A percentile compares a stretch with the other conserved stretches of the same genome.
Evolutionary conservation across 1,284 basidiomycete species (phyloP).

Genomic region (Thecaphora thlaspeos): DNA sequence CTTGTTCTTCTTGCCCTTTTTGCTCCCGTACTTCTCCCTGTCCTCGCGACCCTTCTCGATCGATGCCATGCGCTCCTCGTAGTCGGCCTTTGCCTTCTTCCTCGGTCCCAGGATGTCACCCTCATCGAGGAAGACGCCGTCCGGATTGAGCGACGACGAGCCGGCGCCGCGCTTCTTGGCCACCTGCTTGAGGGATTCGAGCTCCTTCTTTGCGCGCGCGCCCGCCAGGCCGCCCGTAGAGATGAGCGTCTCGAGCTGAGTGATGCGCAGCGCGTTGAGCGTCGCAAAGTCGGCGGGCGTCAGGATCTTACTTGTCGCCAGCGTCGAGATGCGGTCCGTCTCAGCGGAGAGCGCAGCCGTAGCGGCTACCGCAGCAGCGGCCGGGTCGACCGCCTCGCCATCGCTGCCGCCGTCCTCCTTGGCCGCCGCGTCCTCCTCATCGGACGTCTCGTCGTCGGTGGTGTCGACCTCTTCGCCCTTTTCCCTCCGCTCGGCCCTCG

Average conservation of each 20-base stretch:
- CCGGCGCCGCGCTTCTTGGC: constrained; percentile 64
- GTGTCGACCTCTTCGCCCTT: constrained; percentile 42
- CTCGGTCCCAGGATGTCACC: constrained; percentile 80
- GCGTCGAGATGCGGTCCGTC: constrained; percentile 41
- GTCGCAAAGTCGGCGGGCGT: constrained; percentile 96
- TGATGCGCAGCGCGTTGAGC: constrained; percentile 80
- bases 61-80: constrained; percentile 88
- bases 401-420: constrained; percentile 61
- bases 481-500: constrained; percentile 53
- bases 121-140: constrained; percentile 57
- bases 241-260: constrained; percentile 70
- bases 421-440: constrained; percentile 39
- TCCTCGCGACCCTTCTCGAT: constrained; percentile 92
- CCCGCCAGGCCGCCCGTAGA: constrained; percentile 40
- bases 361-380: constrained; percentile 8
- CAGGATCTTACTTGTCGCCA: constrained; percentile 83
- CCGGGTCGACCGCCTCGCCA: constrained; percentile 56
- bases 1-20: constrained; percentile 57
- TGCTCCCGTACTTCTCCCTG: constrained; percentile 81
- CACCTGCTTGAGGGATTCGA: constrained; percentile 67
- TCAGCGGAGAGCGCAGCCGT: constrained; percentile 14
- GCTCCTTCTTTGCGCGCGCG: constrained; percentile 40
- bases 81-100: constrained; percentile 90
- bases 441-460: constrained; percentile 41
- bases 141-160: constrained; percentile 58